phyloP scores from a whole-genome alignment of 768 basidiomycete species.

The Russula emetica region DNA sequence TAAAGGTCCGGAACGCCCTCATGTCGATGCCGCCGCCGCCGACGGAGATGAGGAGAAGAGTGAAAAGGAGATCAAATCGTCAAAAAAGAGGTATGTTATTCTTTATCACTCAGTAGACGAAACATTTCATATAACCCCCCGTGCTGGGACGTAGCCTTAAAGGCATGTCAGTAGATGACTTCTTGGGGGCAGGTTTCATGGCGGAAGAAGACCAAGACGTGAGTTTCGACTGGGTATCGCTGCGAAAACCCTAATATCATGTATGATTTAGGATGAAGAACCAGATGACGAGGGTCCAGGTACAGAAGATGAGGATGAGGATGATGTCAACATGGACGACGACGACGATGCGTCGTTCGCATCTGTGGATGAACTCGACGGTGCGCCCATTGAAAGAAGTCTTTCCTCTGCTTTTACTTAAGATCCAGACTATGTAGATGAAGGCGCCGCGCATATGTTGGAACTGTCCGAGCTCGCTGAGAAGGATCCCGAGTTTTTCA shows the following conservation, averaged over 20 bases:
- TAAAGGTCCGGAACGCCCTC: constrained; percentile 32
- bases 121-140: not conserved
- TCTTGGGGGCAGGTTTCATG: constrained; percentile 72
- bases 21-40: constrained; percentile 11
- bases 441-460: constrained; percentile 67
- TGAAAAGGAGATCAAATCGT: constrained; percentile 31
- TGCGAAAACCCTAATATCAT: not conserved
- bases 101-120: not conserved
- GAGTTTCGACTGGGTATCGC: constrained; percentile 25
- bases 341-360: constrained; percentile 67
- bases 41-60: constrained; percentile 32
- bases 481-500: constrained; percentile 99
- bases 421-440: constrained; percentile 42
- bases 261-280: constrained; percentile 31
- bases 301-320: constrained; percentile 36
- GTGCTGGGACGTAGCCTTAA: constrained; percentile 36
- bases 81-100: constrained; percentile 21
- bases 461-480: constrained; percentile 87
- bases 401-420: constrained; percentile 9
- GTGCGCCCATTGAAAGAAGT: constrained; percentile 32
- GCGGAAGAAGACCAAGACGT: constrained; percentile 53
- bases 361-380: constrained; percentile 75
- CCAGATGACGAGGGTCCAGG: constrained; percentile 40
- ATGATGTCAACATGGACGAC: constrained; percentile 46
- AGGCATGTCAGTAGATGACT: constrained; percentile 71